Evolutionary conservation across 345 rosid genomes (phyloP).

Genomic region (Hypericum perforatum): DNA sequence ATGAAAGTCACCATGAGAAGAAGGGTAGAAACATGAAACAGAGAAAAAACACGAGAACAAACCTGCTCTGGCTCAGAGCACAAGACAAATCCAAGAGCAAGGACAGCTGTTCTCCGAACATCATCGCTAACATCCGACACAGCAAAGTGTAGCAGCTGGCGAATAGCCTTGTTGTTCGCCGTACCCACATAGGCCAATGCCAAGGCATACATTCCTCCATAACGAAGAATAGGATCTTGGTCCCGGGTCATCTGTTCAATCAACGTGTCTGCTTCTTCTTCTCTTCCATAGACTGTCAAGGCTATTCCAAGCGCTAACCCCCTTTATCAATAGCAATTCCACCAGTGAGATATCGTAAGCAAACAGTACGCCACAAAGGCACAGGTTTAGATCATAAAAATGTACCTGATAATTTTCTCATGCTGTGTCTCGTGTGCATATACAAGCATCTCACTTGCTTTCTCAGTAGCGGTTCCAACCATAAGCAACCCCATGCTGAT

Average conservation of each 20-base stretch:
- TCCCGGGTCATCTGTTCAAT: conserved; percentile 99
- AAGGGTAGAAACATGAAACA: background rate
- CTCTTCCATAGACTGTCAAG: conserved; percentile 95
- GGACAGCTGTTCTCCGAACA: conserved; percentile 95
- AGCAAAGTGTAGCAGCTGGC: conserved; percentile 98
- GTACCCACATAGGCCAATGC: conserved; percentile 98
- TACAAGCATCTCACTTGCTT: conserved; percentile 94
- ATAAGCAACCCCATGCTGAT: conserved; percentile 94
- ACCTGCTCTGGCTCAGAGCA: conserved; percentile 99
- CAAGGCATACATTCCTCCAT: conserved; percentile 98
- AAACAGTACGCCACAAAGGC: conserved; percentile 5
- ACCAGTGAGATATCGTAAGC: background rate
- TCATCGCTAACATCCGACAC: conserved; percentile 98
- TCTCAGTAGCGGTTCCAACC: conserved; percentile 99
- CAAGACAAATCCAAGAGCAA: conserved; percentile 96
- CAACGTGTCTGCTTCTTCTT: conserved; percentile 97
- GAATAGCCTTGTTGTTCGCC: conserved; percentile 96
- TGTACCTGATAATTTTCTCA: conserved; percentile 93
- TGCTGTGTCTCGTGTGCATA: conserved; percentile 99
- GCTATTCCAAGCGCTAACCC: conserved; percentile 97
- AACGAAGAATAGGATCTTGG: conserved; percentile 94
- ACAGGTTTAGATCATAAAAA: conserved; percentile 6
- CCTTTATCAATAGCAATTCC: conserved; percentile 25
- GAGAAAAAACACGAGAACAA: conserved; percentile 6
- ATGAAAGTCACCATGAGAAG: no score